A percentile compares a stretch with the other conserved stretches of the same genome.
Evolutionary conservation across 2,329 filamentous ascomycete genomes (phyloP).

Genomic region (Monosporascus sp.): DNA sequence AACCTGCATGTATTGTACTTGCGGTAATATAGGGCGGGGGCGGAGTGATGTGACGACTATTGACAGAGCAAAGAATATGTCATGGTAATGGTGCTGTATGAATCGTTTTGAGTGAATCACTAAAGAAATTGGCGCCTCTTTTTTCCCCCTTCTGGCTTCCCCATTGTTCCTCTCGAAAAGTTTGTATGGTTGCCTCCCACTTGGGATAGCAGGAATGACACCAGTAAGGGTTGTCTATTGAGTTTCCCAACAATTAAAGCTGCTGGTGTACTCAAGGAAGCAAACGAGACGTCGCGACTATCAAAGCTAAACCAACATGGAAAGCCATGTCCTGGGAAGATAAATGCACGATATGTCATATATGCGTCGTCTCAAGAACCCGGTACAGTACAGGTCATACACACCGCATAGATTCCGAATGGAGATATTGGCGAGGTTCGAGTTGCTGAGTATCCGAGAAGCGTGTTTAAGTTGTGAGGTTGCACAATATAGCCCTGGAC

Average conservation of each 20-base stretch:
- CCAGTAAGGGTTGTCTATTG: no score
- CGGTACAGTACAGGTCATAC: slow-evolving; percentile 7
- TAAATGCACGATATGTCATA: background rate
- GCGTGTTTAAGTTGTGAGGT: background rate
- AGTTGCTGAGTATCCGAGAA: no score
- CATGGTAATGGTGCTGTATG: background rate
- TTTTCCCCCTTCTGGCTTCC: no score
- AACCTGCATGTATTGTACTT: no score
- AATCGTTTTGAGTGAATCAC: background rate
- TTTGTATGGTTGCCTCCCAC: background rate
- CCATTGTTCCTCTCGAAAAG: no score
- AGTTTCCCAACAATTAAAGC: no score
- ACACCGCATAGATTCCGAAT: slow-evolving; percentile 23
- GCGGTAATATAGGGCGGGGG: no score
- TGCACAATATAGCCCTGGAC: no score
- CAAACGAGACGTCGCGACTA: no score
- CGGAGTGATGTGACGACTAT: no score
- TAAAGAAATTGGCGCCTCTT: background rate
- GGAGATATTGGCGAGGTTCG: no score
- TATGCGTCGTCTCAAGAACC: background rate
- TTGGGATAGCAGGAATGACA: background rate
- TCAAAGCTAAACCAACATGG: background rate
- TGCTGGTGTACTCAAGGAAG: no score
- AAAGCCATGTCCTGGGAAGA: background rate
- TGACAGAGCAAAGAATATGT: background rate